Percentiles rank a stretch among this genome's conserved stretches.
These are phyloP conservation scores for Vigna hirtella DNA, from an alignment of 306 rosid species.

Conservation along the genomic window DNA sequence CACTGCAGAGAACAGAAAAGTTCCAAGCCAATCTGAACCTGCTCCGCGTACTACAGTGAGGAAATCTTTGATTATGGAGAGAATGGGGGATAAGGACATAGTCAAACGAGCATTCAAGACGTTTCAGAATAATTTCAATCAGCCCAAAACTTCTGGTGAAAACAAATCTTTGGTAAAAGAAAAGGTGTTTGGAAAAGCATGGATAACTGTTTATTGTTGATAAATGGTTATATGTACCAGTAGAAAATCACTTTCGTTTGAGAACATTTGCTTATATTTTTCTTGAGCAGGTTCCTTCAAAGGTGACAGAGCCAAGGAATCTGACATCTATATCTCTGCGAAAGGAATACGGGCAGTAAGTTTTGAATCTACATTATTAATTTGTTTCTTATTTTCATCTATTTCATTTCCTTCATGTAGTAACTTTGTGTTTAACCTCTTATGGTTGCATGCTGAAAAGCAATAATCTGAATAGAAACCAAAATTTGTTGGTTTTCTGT, in stretches of 20 bases:
- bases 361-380: slow-evolving; percentile 27
- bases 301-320: slow-evolving; percentile 56
- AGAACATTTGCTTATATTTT: slow-evolving; percentile 20
- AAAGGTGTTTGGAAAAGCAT: slow-evolving; percentile 51
- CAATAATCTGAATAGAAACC: not conserved
- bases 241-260: slow-evolving; percentile 10
- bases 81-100: slow-evolving; percentile 84
- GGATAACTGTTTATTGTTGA: slow-evolving; percentile 15
- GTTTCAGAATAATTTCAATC: slow-evolving; percentile 68
- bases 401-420: not conserved
- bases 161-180: slow-evolving; percentile 53
- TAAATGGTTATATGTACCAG: not conserved
- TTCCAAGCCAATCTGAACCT: slow-evolving; percentile 54
- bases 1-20: slow-evolving; percentile 53
- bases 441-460: slow-evolving; percentile 17
- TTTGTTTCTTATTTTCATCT: slow-evolving; percentile 12
- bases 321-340: slow-evolving; percentile 47
- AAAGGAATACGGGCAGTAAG: slow-evolving; percentile 67
- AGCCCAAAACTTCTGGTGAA: slow-evolving; percentile 51
- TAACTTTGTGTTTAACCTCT: slow-evolving; percentile 1
- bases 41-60: slow-evolving; percentile 52
- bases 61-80: slow-evolving; percentile 76
- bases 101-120: slow-evolving; percentile 82
- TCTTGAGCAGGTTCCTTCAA: slow-evolving; percentile 56
- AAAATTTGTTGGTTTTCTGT: not conserved